Evolutionary conservation across 495 filamentous ascomycete genomes (phyloP), one percentile per base, ranked within the genome.

Genomic region (Aspergillus mulundensis): DNA sequence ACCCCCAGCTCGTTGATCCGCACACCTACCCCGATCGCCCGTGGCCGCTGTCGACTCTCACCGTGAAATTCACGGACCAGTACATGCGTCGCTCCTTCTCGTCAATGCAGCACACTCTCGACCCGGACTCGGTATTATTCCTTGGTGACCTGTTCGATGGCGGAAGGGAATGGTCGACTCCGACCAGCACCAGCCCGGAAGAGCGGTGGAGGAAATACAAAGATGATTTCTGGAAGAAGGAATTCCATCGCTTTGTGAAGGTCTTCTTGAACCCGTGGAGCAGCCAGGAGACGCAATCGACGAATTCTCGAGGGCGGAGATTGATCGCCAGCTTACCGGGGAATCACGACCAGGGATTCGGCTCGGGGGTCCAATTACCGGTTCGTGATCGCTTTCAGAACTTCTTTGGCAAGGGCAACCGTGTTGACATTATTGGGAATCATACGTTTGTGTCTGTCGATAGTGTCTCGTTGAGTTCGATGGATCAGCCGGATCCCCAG

Each of bases 271-370:
- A 84, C 7, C 83, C 80, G 12, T 89, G 85, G 81, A 68, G 71
- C 39, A 56, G 74, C 19, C 70, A 72, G 3, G 79, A 77, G 25
- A 51, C 54, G 47, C 18, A 48, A 46, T 77, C 59, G 60, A 65
- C 43, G 67, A 64, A 72, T 25, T 58, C 61, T 8, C 66, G 69
- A 28, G 75, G 75, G 20, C 74, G 89, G 55, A 87, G 83, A 74
- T 76, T 96, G 39, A 83, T 97, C 41, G 82, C 87, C 2, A 90
- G 84, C 60, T 65, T 99, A 19, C 95, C 95, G 0, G 95, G 94
- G 7, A 99, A 99, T 59, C 95, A 99, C 68, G 95, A 99, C 68
- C 73, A 97, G n/a, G 95, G 95, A 1, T 93, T 99, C 62, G 95
- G 89, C 1, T 82, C 81, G 23, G 87, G 91, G 18, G 86, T 99